Percentiles rank a stretch among this genome's conserved stretches.
These are phyloP conservation scores for Cryptosporidium sp. DNA, from an alignment of 169 alveolate genomes.

Conservation along the genomic window DNA sequence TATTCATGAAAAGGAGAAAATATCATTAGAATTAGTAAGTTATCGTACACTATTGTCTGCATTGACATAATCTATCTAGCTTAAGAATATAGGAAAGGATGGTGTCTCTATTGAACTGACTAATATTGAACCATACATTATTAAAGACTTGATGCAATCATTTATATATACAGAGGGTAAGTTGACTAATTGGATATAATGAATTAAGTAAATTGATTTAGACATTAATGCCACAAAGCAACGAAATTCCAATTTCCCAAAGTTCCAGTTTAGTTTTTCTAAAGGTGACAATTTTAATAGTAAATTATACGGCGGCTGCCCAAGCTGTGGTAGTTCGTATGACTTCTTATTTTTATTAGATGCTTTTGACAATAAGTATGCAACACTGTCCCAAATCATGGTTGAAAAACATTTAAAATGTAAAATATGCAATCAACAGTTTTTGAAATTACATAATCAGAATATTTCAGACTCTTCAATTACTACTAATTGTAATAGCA, in stretches of 20 bases:
- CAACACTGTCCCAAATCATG: neutral
- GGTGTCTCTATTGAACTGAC: slow-evolving; percentile 16
- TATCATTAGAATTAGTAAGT: neutral
- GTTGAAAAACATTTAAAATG: slow-evolving; percentile 4
- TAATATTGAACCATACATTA: slow-evolving; percentile 13
- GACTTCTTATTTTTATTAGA: slow-evolving; percentile 20
- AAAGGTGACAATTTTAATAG: slow-evolving; percentile 51
- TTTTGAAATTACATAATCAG: neutral
- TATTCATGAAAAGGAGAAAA: neutral
- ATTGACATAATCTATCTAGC: neutral
- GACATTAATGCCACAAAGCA: slow-evolving; percentile 18
- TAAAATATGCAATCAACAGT: slow-evolving; percentile 12
- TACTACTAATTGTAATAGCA: neutral
- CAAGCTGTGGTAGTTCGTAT: slow-evolving; percentile 34
- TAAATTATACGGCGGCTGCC: slow-evolving; percentile 42
- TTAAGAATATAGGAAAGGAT: slow-evolving; percentile 28
- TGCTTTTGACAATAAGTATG: neutral
- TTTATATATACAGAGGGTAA: slow-evolving; percentile 45
- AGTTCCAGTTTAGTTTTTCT: slow-evolving; percentile 25
- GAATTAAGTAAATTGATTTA: neutral
- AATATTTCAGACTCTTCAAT: slow-evolving; percentile 31
- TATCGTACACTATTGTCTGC: neutral
- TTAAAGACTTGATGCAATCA: slow-evolving; percentile 54
- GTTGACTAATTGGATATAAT: neutral
- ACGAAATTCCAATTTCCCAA: slow-evolving; percentile 35